These are phyloP conservation scores for Leccinum subfulvum DNA, from an alignment of 1,284 basidiomycete genomes.

Conservation along the genomic window DNA sequence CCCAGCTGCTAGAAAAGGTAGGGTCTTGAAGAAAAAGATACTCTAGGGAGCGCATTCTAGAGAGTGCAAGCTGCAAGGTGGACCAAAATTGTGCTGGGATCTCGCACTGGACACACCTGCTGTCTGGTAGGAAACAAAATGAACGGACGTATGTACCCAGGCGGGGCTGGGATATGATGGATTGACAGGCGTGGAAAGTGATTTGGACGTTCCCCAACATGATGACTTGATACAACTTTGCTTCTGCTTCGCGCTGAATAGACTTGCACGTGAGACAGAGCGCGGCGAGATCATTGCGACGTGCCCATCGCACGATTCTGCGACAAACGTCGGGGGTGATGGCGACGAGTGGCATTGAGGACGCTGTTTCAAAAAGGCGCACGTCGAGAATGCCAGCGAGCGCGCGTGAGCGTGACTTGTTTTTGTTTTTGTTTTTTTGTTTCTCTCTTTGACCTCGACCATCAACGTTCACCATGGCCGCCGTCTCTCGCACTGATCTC, in stretches of 20 bases:
- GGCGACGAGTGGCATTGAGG: conserved; percentile 17
- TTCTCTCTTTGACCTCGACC: conserved; percentile 4
- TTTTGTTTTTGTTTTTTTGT: neutral
- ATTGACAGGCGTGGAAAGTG: conserved; percentile 30
- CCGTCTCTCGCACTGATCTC: conserved; percentile 79
- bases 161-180: conserved; percentile 26
- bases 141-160: conserved; percentile 29
- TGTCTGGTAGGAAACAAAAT: conserved; percentile 26
- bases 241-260: conserved; percentile 31
- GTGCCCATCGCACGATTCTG: conserved; percentile 30
- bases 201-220: conserved; percentile 23
- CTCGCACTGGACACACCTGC: conserved; percentile 20
- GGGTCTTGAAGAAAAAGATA: conserved; percentile 31
- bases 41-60: conserved; percentile 30
- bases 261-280: conserved; percentile 30
- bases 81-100: conserved; percentile 18
- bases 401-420: neutral
- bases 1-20: conserved; percentile 26
- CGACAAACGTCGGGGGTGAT: conserved; percentile 26
- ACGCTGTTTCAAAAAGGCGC: neutral
- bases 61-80: conserved; percentile 26
- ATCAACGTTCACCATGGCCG: conserved; percentile 21
- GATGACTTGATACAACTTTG: conserved; percentile 29
- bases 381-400: neutral
- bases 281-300: conserved; percentile 26